Percentiles rank a stretch among this genome's conserved stretches.
These are phyloP conservation scores for Pezicula neosporulosa DNA, from an alignment of 2,329 filamentous ascomycete genomes.

Conservation along the genomic window DNA sequence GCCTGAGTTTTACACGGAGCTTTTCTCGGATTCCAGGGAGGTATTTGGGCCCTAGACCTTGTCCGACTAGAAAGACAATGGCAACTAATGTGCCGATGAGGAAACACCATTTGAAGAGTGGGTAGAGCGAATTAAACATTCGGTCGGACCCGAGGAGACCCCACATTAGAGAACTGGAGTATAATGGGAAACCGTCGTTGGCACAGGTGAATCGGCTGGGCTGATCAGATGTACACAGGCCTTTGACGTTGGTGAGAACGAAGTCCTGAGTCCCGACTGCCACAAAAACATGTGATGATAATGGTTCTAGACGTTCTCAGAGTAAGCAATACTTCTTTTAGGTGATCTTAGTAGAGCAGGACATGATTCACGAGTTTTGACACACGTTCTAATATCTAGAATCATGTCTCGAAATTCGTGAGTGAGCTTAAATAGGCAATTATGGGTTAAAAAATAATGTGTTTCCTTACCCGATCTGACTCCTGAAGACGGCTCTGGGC, in stretches of 20 bases:
- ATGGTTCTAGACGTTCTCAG: too few species aligned
- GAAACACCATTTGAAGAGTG: conserved; percentile 42
- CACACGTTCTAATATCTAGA: too few species aligned
- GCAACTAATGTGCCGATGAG: conserved; percentile 35
- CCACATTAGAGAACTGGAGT: conserved; percentile 32
- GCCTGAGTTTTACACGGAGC: conserved; percentile 27
- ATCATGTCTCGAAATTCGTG: too few species aligned
- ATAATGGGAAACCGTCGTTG: conserved; percentile 28
- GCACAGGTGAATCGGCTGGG: conserved; percentile 14
- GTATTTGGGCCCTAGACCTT: conserved; percentile 32
- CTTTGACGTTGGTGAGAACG: conserved; percentile 32
- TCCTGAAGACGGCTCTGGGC: conserved; percentile 36
- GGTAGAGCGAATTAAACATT: conserved; percentile 40
- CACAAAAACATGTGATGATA: conserved; percentile 38
- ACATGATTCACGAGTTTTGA: too few species aligned
- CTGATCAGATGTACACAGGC: conserved; percentile 13
- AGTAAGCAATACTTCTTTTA: too few species aligned
- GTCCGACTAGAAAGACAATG: conserved; percentile 30
- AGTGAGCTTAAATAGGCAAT: too few species aligned
- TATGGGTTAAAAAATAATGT: too few species aligned
- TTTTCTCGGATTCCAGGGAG: conserved; percentile 31
- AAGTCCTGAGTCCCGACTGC: conserved; percentile 39
- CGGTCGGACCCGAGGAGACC: conserved; percentile 31
- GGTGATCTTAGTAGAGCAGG: too few species aligned
- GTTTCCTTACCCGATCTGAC: too few species aligned